Evolutionary conservation across 257 asterid species (phyloP).

Genomic region (Knoxia roxburghii): DNA sequence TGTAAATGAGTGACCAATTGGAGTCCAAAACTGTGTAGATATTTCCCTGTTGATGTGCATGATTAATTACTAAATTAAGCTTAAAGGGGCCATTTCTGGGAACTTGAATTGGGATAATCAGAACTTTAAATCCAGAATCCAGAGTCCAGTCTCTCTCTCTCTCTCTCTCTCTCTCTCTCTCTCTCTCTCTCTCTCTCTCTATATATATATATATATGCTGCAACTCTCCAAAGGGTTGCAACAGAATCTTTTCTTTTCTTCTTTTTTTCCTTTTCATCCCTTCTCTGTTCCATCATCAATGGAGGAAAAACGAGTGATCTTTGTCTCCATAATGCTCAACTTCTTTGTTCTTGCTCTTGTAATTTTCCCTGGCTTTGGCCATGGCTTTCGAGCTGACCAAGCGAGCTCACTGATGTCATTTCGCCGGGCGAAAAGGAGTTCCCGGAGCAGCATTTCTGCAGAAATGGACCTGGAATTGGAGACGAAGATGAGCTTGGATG

Average conservation of each 20-base stretch:
- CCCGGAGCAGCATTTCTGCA: background rate
- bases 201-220: background rate
- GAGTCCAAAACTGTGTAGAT: background rate
- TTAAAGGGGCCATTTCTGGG: background rate
- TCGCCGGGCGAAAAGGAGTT: slow-evolving; percentile 20
- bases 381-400: slow-evolving; percentile 26
- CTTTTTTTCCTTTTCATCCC: background rate
- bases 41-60: background rate
- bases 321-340: slow-evolving; percentile 11
- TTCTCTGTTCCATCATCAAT: slow-evolving; percentile 13
- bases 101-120: background rate
- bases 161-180: no score
- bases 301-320: slow-evolving; percentile 19
- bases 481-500: slow-evolving; percentile 9
- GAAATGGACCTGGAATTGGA: slow-evolving; percentile 1
- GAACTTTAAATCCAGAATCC: no score
- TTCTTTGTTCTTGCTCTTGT: slow-evolving; percentile 12
- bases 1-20: background rate
- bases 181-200: no score
- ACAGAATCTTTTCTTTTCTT: background rate
- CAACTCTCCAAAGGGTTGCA: background rate
- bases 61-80: background rate
- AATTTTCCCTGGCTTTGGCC: slow-evolving; percentile 8
- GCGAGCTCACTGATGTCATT: slow-evolving; percentile 27
- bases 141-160: no score